A percentile compares a stretch with the other conserved stretches of the same genome.
Conservation (phyloP, 2,329 filamentous ascomycete genomes). For the Colletotrichum australisinense region DNA sequence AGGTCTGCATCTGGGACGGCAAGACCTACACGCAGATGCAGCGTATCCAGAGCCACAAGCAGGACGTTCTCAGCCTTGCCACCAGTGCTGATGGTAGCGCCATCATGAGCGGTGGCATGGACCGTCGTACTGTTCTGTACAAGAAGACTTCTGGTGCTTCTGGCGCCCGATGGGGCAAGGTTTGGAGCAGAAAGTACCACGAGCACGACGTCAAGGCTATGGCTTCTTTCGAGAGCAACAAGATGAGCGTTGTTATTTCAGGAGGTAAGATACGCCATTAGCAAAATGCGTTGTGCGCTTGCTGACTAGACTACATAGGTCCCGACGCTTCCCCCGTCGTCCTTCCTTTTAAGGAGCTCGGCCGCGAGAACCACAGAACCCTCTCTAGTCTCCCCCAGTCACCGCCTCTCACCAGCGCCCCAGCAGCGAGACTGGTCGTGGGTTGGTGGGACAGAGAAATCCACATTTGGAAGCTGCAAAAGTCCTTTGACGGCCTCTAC, state of each 20-base stretch:
- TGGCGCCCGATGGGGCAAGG: slow-evolving; percentile 81
- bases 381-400: slow-evolving; percentile 87
- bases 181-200: slow-evolving; percentile 89
- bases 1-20: slow-evolving; percentile 93
- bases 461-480: slow-evolving; percentile 77
- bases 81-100: slow-evolving; percentile 82
- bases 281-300: background rate
- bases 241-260: slow-evolving; percentile 88
- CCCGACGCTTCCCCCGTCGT: slow-evolving; percentile 88
- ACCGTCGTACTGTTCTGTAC: slow-evolving; percentile 87
- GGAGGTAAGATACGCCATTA: slow-evolving; percentile 75
- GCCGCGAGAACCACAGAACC: slow-evolving; percentile 85
- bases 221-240: slow-evolving; percentile 86
- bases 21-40: slow-evolving; percentile 91
- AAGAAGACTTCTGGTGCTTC: slow-evolving; percentile 69
- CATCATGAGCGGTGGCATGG: slow-evolving; percentile 92
- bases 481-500: slow-evolving; percentile 59
- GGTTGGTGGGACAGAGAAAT: slow-evolving; percentile 95
- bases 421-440: slow-evolving; percentile 79
- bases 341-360: slow-evolving; percentile 77
- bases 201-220: slow-evolving; percentile 95
- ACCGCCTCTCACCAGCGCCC: slow-evolving; percentile 78
- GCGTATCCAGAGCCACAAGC: slow-evolving; percentile 85
- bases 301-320: slow-evolving; percentile 59
- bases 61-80: slow-evolving; percentile 91